Evolutionary conservation across 1,139 yeast species (phyloP), one percentile per base, ranked within the genome.

Genomic region (Nakaseomyces bracarensis): DNA sequence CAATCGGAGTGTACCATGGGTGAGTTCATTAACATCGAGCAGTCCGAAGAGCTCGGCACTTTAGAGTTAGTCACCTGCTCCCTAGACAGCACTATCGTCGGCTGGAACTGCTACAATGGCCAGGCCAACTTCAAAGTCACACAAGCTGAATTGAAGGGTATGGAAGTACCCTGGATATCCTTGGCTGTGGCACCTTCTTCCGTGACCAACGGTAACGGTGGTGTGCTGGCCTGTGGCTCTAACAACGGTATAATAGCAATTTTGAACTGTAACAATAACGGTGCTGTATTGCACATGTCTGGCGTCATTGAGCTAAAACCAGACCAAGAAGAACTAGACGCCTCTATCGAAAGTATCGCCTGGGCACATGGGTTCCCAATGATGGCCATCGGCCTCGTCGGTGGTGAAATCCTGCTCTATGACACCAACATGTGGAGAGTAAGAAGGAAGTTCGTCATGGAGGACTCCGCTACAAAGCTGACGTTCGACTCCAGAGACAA

Each of bases 41-140:
- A 77, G 50, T 71, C 71, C 50, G 80, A 77, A 48, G 77, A 78
- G 49, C 34, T 30, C n/a, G 34, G 34, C 8, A 72, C 73, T 28
- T 66, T 85, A 49, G 71, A 78, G 28, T 69, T 91, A 48, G 75
- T 86, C 16, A 82, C 96, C 0, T 70, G 79, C 25, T 78, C 95
- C n/a, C 91, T 87, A 49, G 98, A 91, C 63, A 87, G 95, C 26
- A 71, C 87, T 5, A 74, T 91, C 25, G 79, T 87, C 42, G 78
- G 79, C 47, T 91, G 98, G 97, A 86, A 89, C 60, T 85, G 91
- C 45, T 87, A 76, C 66, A 79, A 91, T 7, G 79, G 79, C 27
- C 78, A 76, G 39, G 75, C 77, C 25, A 57, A 65, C 23, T 81
- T 80, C 62, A 83, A 80, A 56, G 71, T 83, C 46, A 72, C 72